These are phyloP conservation scores for Phytophthora capsici DNA, from an alignment of 352 stramenopile species.

Conservation along the genomic window DNA sequence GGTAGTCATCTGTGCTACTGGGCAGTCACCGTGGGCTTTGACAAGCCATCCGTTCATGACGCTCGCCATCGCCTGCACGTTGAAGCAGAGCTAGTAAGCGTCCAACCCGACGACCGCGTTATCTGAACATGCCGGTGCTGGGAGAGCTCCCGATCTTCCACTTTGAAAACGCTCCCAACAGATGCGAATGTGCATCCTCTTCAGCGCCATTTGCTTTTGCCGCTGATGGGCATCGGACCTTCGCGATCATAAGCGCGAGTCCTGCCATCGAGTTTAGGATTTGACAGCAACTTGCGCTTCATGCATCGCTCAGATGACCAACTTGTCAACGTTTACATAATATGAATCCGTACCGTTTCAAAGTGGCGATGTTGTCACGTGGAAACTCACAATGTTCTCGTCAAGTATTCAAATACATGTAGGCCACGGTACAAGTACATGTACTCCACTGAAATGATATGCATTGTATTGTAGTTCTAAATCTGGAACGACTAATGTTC, in stretches of 20 bases:
- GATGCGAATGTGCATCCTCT: constrained; percentile 17
- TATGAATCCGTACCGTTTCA: not conserved
- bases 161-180: constrained; percentile 10
- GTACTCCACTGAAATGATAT: constrained; percentile 15
- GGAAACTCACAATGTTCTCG: constrained; percentile 8
- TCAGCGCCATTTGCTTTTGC: constrained; percentile 26
- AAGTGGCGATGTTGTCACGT: constrained; percentile 10
- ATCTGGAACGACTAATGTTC: too few relatives aligned
- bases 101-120: constrained; percentile 15
- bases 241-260: not conserved
- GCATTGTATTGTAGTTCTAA: too few relatives aligned
- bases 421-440: too few relatives aligned
- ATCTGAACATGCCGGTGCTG: not conserved
- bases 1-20: not conserved
- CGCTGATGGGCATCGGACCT: constrained; percentile 10
- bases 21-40: too few relatives aligned
- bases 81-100: constrained; percentile 17
- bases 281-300: not conserved
- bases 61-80: constrained; percentile 15
- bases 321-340: not conserved
- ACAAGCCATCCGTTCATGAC: constrained; percentile 13
- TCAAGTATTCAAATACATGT: too few relatives aligned
- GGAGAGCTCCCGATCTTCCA: constrained; percentile 5
- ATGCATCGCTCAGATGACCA: not conserved
- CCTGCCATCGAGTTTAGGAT: too few relatives aligned